phyloP scores from a whole-genome alignment of 2,329 filamentous ascomycete species.

The Colletotrichum cordylinicola region DNA sequence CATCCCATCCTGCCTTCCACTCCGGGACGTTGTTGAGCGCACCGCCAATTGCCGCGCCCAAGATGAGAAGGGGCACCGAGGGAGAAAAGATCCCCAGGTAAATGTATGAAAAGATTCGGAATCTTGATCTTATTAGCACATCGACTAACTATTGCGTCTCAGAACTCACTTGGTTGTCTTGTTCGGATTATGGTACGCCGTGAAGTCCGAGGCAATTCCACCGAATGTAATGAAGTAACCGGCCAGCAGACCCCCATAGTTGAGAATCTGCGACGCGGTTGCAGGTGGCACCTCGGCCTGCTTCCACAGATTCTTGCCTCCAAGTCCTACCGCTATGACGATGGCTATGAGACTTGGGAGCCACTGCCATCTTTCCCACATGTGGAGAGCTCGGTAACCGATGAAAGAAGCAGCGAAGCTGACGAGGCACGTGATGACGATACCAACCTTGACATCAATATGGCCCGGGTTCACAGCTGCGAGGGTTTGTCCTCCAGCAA shows the following conservation, averaged over 20 bases:
- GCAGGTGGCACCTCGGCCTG: conserved; percentile 47
- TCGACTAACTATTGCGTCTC: background rate
- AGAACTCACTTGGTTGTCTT: conserved; percentile 40
- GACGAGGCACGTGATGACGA: conserved; percentile 59
- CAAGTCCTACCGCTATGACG: conserved; percentile 57
- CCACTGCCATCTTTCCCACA: conserved; percentile 63
- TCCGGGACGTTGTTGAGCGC: conserved; percentile 33
- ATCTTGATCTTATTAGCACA: conserved; percentile 23
- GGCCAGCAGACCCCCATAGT: conserved; percentile 53
- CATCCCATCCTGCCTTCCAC: conserved; percentile 34
- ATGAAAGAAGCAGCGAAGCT: conserved; percentile 60
- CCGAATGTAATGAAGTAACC: conserved; percentile 62
- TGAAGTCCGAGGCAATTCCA: conserved; percentile 61
- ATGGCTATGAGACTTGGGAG: conserved; percentile 59
- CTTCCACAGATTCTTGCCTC: conserved; percentile 52
- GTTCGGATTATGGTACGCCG: conserved; percentile 57
- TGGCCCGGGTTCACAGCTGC: conserved; percentile 48
- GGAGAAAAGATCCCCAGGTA: conserved; percentile 53
- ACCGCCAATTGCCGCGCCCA: conserved; percentile 44
- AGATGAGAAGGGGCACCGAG: conserved; percentile 37
- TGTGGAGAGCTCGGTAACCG: conserved; percentile 59
- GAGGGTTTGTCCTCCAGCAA: conserved; percentile 61
- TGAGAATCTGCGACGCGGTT: conserved; percentile 42
- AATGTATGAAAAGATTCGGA: conserved; percentile 50
- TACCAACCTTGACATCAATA: conserved; percentile 59